A percentile compares a stretch with the other conserved stretches of the same genome.
Evolutionary conservation across 2,329 filamentous ascomycete genomes (phyloP).

Genomic region (Colletotrichum ledebouriae): DNA sequence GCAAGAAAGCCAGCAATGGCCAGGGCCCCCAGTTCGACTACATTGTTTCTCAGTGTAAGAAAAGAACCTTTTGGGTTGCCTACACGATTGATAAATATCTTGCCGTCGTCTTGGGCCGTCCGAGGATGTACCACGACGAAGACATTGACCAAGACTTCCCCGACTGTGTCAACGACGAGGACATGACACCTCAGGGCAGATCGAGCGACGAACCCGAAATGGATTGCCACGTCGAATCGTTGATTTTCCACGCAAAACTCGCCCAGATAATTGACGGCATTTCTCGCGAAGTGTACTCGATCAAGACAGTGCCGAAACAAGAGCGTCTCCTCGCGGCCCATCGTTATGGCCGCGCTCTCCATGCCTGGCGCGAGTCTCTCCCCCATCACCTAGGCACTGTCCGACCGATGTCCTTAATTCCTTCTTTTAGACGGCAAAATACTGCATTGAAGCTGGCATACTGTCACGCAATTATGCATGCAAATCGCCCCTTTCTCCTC

Average conservation of each 20-base stretch:
- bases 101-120: constrained; percentile 72
- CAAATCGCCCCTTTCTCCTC: constrained; percentile 67
- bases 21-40: constrained; percentile 51
- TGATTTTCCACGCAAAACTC: constrained; percentile 60
- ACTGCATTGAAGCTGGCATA: constrained; percentile 67
- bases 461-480: constrained; percentile 68
- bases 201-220: constrained; percentile 47
- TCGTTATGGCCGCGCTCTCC: constrained; percentile 54
- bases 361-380: constrained; percentile 55
- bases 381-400: constrained; percentile 60
- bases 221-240: constrained; percentile 65
- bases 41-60: constrained; percentile 64
- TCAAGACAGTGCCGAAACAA: constrained; percentile 50
- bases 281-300: constrained; percentile 56
- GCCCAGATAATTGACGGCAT: constrained; percentile 56
- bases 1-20: constrained; percentile 20
- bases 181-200: constrained; percentile 59
- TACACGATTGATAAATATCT: constrained; percentile 75
- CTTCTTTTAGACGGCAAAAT: constrained; percentile 62
- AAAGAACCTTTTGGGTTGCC: constrained; percentile 72
- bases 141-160: constrained; percentile 75
- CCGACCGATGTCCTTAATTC: constrained; percentile 60
- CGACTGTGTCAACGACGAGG: constrained; percentile 67
- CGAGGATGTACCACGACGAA: constrained; percentile 71
- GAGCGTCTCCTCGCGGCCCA: constrained; percentile 56